Base-by-base conservation (phyloP, 1,139 yeast genomes). In the Spathaspora sp. region DNA sequence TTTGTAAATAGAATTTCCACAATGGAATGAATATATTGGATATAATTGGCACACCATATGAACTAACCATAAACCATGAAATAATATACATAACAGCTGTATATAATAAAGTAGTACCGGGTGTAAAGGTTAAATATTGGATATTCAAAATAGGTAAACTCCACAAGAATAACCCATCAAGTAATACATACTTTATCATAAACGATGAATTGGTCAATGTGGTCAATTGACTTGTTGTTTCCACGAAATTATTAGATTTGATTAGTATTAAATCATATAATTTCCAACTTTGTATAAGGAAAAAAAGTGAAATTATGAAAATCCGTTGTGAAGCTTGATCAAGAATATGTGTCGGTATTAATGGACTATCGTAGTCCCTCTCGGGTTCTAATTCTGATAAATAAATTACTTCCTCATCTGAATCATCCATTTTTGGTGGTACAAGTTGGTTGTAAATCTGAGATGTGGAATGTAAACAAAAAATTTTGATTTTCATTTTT, bases 321-420 rank as follows among this genome's bases (percentile, higher is more conserved):
- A 82, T 64, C 52, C 97, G 69, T 63, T 93, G 98, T 23, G 86
- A 84, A n/a, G 88, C 89, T n/a, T 80, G 80, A 55, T 90, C 96
- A 26, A 91, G 62, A 1, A 82, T 65, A 7, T 73, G 66, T 3
- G 78, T 66, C 1, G 89, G 82, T 43, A 85, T 78, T 45, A 83
- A 64, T 3, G 63, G 56, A 20, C 15, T 15, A 4, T n/a, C 18
- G 4, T 34, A 9, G 18, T 34, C 13, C 23, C n/a, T 34, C 4
- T 26, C n/a, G 10, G 29, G 8, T 10, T 17, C 6, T n/a, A 16
- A 5, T 17, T 34, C 38, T 2, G 5, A 8, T 17, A 34, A 5
- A 18, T 34, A 34, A 2, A 34, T 34, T 3, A 34, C 24, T 17
- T 34, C 38, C 3, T 34, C 34, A 29, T 29, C 37, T 6, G 37